phyloP scores from a whole-genome alignment of 768 basidiomycete species.

The Chlorophyllum brunneum region DNA sequence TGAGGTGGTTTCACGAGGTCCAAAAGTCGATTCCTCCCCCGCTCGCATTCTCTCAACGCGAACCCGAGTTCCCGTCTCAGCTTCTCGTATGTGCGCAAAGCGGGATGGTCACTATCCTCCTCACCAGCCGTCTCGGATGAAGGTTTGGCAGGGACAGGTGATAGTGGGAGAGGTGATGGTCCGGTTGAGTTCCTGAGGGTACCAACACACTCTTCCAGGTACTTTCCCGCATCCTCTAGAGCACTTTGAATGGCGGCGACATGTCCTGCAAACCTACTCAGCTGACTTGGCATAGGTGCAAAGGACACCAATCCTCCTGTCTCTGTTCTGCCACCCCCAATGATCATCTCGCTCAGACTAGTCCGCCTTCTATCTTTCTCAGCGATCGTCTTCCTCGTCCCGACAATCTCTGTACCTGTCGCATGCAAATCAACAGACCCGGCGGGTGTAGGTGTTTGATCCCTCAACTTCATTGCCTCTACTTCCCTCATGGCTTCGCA shows the following conservation, averaged over 20 bases:
- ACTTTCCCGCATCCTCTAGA: slow-evolving; percentile 65
- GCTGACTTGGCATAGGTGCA: slow-evolving; percentile 69
- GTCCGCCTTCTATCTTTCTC: slow-evolving; percentile 11
- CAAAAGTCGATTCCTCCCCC: slow-evolving; percentile 63
- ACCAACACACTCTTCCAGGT: slow-evolving; percentile 60
- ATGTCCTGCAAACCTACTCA: slow-evolving; percentile 70
- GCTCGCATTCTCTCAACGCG: slow-evolving; percentile 78
- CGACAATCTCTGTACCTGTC: slow-evolving; percentile 3
- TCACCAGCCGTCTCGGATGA: neutral
- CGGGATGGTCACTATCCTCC: slow-evolving; percentile 32
- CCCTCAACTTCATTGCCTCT: slow-evolving; percentile 48
- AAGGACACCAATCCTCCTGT: slow-evolving; percentile 38
- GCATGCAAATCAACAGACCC: slow-evolving; percentile 6
- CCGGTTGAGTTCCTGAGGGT: slow-evolving; percentile 48
- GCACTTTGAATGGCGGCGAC: slow-evolving; percentile 67
- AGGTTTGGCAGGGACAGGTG: slow-evolving; percentile 10
- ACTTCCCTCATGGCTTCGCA: slow-evolving; percentile 58
- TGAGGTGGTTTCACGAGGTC: slow-evolving; percentile 49
- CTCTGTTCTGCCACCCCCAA: slow-evolving; percentile 12
- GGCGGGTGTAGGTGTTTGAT: slow-evolving; percentile 44
- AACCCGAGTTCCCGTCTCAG: slow-evolving; percentile 73
- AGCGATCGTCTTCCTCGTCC: slow-evolving; percentile 6
- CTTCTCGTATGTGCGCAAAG: slow-evolving; percentile 70
- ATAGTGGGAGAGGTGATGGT: slow-evolving; percentile 18
- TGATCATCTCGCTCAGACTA: slow-evolving; percentile 10